phyloP scores from a whole-genome alignment of 331 rosid genomes.

The Prunus yedoensis region DNA sequence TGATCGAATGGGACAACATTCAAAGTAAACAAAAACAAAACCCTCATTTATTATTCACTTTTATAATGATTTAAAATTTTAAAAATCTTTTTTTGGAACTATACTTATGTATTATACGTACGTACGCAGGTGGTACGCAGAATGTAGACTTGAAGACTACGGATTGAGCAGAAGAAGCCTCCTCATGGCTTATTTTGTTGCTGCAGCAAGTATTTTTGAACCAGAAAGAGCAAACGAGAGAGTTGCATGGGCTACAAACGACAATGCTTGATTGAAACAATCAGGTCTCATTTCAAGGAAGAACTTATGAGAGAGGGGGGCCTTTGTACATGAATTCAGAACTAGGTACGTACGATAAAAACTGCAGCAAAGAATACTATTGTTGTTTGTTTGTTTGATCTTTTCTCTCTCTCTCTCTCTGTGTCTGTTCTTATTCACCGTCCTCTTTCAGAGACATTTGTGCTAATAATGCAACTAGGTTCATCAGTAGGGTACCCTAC shows the following conservation, averaged over 20 bases:
- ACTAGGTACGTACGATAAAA: conserved; percentile 36
- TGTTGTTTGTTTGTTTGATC: background rate
- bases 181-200: conserved; percentile 66
- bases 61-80: too few species aligned
- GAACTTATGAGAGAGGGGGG: conserved; percentile 29
- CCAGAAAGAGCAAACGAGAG: conserved; percentile 68
- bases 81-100: too few species aligned
- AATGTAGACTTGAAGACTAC: too few species aligned
- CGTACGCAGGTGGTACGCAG: too few species aligned
- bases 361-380: background rate
- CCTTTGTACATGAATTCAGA: conserved; percentile 47
- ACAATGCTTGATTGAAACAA: conserved; percentile 46
- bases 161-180: too few species aligned
- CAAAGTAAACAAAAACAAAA: too few species aligned
- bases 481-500: background rate
- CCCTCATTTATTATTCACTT: too few species aligned
- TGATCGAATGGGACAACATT: too few species aligned
- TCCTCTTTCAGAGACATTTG: background rate
- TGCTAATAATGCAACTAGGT: background rate
- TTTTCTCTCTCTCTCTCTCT: background rate
- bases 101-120: too few species aligned
- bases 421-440: background rate
- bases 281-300: conserved; percentile 41
- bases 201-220: conserved; percentile 70
- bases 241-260: conserved; percentile 80